Evolutionary conservation across 192 early-diverging fungal species (phyloP), one percentile per base, ranked within the genome.

Genomic region (Coemansia sp.): DNA sequence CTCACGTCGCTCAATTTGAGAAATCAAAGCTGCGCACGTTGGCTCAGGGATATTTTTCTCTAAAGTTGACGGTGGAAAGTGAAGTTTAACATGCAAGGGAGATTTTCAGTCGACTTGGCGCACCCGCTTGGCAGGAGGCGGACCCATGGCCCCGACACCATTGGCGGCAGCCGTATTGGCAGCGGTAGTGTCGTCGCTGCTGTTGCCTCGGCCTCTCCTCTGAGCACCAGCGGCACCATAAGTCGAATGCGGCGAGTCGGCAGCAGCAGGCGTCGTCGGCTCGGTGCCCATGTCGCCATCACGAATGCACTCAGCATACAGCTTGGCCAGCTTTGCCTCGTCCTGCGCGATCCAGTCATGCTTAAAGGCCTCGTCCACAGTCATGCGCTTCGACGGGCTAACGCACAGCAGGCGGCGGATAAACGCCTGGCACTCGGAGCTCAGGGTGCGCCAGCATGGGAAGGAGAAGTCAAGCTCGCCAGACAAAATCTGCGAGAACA

Each of bases 331-430:
- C 69, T 66, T 60, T 0, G 58, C 43, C 31, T 65, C 60, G 25
- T 85, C 82, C 4, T 64, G 42, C 2, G 68, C 67, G 38, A 88
- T 87, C 86, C 87, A 88, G 12, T 78, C 70, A 36, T 88, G 88
- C 16, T 56, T 43, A 35, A 90, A 79, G 0, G 84, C 87, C 25
- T 71, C 48, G 9, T 83, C 72, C 7, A 84, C 82, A 5, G 82
- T 82, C 77, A 84, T 80, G 42, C 88, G 84, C 59, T 80, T 55
- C 6, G 26, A 28, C 0, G 86, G 84, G 50, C 86, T 68, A 16
- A 76, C 47, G 3, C 62, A 65, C 36, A 87, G 50, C 35, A 87
- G 57, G 11, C 62, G 37, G 43, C 38, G 65, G n/a, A 88, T 75
- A 61, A 87, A 79, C 36, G 52, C 53, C 65, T 64, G 61, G 33